Base-by-base conservation (phyloP, 164 flowering plant genomes). In the Liquidambar formosana region DNA sequence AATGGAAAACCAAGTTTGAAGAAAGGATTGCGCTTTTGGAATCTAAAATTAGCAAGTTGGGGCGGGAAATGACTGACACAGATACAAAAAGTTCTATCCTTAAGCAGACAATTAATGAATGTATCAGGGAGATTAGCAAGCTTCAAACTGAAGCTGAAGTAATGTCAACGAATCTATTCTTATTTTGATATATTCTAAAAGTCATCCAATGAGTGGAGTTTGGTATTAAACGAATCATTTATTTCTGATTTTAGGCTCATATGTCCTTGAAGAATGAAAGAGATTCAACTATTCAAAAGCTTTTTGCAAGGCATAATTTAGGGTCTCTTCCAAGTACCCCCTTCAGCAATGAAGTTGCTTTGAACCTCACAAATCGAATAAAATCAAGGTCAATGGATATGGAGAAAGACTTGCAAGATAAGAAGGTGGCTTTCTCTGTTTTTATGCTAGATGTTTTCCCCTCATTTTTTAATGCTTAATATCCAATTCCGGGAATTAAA, bases 121-220 rank as follows among this genome's bases (percentile, higher is more conserved):
- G 66, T 63, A 83, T 82, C 25, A 57, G 68, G 79, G 90, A 95
- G 70, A 85, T 84, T 38, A 87, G 90, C 81, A 86, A 79, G 78
- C 99, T 93, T 68, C 93, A 91, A 74, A 77, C 84, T 65, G 96
- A 88, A 73, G 93, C 92, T 73, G 93, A 88, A 63, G 99, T 93
- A 86, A 71, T 47, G 18, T 73, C 53, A 18, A 51, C 45, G 63
- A 64, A 54, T 26, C 57, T 54, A 19, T 74, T 19, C 21, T 26
- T 45, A 21, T 45, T 57, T 60, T 61, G 4, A 59, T 47, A 21
- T 63, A 21, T 63, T 64, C 11, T 49, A 44, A 54, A 13, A 68
- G 15, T 49, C 18, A 4, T 13, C 57, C 41, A 19, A 51, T 56
- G 47, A 23, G 12, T 46, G 61, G n/a, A 16, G 46, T 52, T 26